Evolutionary conservation across 192 early-diverging fungal species (phyloP).

Genomic region (Mortierella antarctica): DNA sequence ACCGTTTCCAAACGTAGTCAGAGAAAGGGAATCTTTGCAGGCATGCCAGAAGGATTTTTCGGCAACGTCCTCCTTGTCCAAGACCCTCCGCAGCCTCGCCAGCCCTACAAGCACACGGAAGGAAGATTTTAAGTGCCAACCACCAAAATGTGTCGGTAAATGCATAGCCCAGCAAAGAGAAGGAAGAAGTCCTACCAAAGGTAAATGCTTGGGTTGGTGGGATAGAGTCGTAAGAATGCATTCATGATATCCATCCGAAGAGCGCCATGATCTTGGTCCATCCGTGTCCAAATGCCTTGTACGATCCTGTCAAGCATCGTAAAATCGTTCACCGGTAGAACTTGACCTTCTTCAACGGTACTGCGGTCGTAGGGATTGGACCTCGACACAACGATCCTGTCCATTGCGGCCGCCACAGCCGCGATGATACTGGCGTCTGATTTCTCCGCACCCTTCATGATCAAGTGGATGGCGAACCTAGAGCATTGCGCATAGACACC

Average conservation of each 20-base stretch:
- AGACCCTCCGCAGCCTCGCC: slow-evolving; percentile 16
- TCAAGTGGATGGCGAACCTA: slow-evolving; percentile 22
- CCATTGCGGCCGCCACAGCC: slow-evolving; percentile 1
- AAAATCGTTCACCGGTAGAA: slow-evolving; percentile 18
- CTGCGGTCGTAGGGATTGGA: slow-evolving; percentile 31
- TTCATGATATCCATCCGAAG: slow-evolving; percentile 16
- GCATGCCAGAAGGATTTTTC: slow-evolving; percentile 18
- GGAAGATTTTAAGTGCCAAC: not conserved
- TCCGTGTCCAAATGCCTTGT: slow-evolving; percentile 16
- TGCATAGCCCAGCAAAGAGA: too few relatives aligned
- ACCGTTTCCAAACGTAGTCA: slow-evolving; percentile 47
- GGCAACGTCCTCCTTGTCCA: slow-evolving; percentile 10
- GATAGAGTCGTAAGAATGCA: slow-evolving; percentile 12
- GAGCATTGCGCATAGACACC: not conserved
- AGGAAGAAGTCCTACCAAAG: slow-evolving; percentile 17
- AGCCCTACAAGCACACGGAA: not conserved
- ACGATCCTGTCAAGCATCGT: slow-evolving; percentile 20
- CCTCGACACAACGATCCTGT: not conserved
- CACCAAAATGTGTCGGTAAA: not conserved
- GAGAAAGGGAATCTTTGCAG: slow-evolving; percentile 32
- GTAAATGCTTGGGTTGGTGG: slow-evolving; percentile 23
- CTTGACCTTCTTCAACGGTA: not conserved
- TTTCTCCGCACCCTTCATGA: slow-evolving; percentile 21
- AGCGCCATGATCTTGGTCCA: not conserved
- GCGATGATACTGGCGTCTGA: not conserved